These are phyloP conservation scores for Colletotrichum musicola DNA, from an alignment of 2,329 filamentous ascomycete species.

Conservation along the genomic window DNA sequence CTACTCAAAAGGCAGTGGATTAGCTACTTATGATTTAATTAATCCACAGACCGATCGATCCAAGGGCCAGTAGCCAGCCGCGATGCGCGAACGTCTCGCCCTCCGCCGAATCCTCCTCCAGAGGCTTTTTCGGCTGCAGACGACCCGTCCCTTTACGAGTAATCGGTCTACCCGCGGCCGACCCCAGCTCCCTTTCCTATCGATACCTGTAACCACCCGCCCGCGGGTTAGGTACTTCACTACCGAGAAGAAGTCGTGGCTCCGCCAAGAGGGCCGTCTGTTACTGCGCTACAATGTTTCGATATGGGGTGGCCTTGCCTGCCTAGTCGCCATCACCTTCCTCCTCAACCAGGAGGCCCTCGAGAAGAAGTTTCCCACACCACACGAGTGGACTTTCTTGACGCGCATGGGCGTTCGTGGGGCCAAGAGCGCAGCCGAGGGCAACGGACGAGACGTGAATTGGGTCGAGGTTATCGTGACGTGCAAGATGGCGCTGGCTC, in stretches of 20 bases:
- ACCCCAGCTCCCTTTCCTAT: slow-evolving; percentile 66
- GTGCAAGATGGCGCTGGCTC: slow-evolving; percentile 69
- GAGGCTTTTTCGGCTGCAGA: slow-evolving; percentile 36
- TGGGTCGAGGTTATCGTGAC: slow-evolving; percentile 77
- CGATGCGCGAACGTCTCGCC: slow-evolving; percentile 56
- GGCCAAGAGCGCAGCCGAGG: slow-evolving; percentile 70
- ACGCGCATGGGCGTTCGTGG: slow-evolving; percentile 77
- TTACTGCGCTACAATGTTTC: slow-evolving; percentile 76
- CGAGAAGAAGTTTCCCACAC: slow-evolving; percentile 83
- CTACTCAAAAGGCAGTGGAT: too few species aligned
- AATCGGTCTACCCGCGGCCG: slow-evolving; percentile 47
- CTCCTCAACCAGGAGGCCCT: slow-evolving; percentile 79
- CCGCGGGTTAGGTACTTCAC: slow-evolving; percentile 79
- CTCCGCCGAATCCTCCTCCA: slow-evolving; percentile 50
- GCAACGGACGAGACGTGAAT: slow-evolving; percentile 66
- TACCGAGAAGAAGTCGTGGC: slow-evolving; percentile 79
- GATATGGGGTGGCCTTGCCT: slow-evolving; percentile 73
- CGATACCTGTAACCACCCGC: slow-evolving; percentile 58
- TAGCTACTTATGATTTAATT: too few species aligned
- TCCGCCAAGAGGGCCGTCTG: slow-evolving; percentile 78
- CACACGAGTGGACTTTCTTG: slow-evolving; percentile 82
- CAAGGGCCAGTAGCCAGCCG: slow-evolving; percentile 25
- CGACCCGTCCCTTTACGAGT: slow-evolving; percentile 39
- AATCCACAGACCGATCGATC: not conserved
- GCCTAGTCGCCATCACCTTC: slow-evolving; percentile 71